Evolutionary conservation across 345 rosid genomes (phyloP), one percentile per base, ranked within the genome.

Genomic region (Kernera saxatilis): DNA sequence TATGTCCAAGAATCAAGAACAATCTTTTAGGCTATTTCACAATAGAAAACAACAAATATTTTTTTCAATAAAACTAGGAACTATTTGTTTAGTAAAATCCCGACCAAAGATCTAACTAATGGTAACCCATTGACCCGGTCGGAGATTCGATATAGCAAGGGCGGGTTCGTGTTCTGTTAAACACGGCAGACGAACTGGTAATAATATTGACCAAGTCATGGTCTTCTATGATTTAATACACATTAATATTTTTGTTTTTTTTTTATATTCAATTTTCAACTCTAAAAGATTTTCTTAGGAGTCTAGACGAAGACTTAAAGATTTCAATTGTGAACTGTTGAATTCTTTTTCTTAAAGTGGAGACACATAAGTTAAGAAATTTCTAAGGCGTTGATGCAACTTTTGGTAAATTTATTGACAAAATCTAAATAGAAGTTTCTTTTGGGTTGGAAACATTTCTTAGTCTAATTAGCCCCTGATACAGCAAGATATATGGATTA

Each of bases 201-300:
- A 23, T 62, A 48, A 29, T 9, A 48, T 76, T 70, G 79, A 76
- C 79, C 39, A 70, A 70, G 79, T 76, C 79, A 55, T 76, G 79
- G 79, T 76, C 71, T 63, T 70, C 71, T 46, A 30, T 64, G 64
- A 19, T 61, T 32, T 62, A 50, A 35, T 25, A 70, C 52, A 36
- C 26, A 13, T 11, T 6, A 43, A 27, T 64, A 19, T 8, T 17
- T 13, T 51, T 19, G 7, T 33, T 26, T 18, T 22, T 18, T 13
- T 11, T 35, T 13, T 9, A n/a, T 57, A 37, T 67, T 48, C 18
- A 67, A 39, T 3, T 21, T 55, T 64, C 70, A 49, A 70, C 67
- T 8, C 46, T 26, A 1, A 43, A 58, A 76, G 54, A 39, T 69
- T 64, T 76, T 70, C 25, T 58, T 6, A 40, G 15, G 64, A 76